Conservation (phyloP, 345 rosid genomes). For the Citrus mangshanensis region DNA sequence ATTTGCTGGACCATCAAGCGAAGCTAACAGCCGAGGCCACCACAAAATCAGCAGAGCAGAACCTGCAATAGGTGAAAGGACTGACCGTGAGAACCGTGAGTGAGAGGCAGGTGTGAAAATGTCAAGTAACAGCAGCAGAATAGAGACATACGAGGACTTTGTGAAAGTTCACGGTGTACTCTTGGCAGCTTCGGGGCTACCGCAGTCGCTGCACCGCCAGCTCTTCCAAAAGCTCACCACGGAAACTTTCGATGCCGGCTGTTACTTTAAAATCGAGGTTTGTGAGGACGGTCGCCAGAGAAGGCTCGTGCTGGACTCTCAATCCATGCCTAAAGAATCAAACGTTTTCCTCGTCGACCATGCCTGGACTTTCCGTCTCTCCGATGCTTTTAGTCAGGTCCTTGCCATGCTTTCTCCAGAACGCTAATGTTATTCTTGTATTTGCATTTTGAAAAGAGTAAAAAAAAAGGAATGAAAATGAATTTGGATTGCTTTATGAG, state of each 20-base stretch:
- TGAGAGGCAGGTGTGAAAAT: background rate
- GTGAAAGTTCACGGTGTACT: constrained; percentile 72
- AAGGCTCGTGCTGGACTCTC: constrained; percentile 63
- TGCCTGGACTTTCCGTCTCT: constrained; percentile 93
- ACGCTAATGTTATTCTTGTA: no score
- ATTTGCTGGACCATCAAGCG: no score
- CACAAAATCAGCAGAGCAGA: no score
- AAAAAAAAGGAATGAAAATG: no score
- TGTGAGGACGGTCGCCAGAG: constrained; percentile 65
- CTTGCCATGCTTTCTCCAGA: background rate
- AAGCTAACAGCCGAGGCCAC: no score
- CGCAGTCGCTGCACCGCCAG: constrained; percentile 57
- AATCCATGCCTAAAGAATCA: constrained; percentile 53
- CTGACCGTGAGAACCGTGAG: no score
- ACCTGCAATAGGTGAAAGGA: no score
- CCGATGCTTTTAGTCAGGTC: constrained; percentile 79
- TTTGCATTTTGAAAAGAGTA: no score
- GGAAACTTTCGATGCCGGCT: constrained; percentile 83
- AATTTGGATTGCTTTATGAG: background rate
- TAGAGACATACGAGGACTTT: constrained; percentile 70
- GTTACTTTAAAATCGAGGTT: constrained; percentile 63
- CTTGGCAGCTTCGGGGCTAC: constrained; percentile 79
- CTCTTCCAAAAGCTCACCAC: constrained; percentile 71
- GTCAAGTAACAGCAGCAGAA: constrained; percentile 6
- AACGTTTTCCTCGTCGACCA: constrained; percentile 84